Base-by-base conservation (phyloP, 169 alveolate species). In the Plasmodium inui region DNA sequence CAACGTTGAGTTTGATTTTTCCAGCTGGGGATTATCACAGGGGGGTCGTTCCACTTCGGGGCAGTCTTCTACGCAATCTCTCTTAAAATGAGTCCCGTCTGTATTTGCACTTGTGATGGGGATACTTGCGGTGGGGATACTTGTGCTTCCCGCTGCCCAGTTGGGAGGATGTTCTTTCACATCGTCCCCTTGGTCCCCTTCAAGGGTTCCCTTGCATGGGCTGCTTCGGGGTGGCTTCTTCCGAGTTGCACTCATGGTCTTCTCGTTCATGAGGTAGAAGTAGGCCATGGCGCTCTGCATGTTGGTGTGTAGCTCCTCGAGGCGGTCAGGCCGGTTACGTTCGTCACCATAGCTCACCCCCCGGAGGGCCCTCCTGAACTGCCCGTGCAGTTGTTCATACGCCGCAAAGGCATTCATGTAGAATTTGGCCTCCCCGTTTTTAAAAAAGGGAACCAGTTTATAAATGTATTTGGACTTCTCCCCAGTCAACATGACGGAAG, bases 391-490 rank as follows among this genome's bases (percentile, higher is more conserved):
- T 22, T 17, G 8, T 50, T 88, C 70, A 41, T 78, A 78, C 32
- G 94, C 22, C 14, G n/a, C 28, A 76, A 41, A 34, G 17, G 82
- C 70, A 9, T 57, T 76, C 3, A 55, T 55, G 55, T 88, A 88
- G 70, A 88, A 88, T 3, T 78, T 78, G 1, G 94, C 86, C 70
- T 88, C 94, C n/a, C 94, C 94, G 46, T 88, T 78, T 78, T 88
- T 88, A 57, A 88, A 88, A 88, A 88, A 88, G 4, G 94, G 94
- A 26, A 88, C 81, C 34, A 88, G 19, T 19, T 88, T 88, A 39
- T 88, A 88, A 37, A 88, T 88, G 71, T 55, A 88, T n/a, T 78
- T 88, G 70, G 86, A 78, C n/a, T 78, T 88, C 32, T 88, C 82
- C 22, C 82, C 50, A 10, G 88, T 78, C 50, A 88, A 78, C 78